Percentiles rank a stretch among this genome's conserved stretches.
phyloP scores from a whole-genome alignment of 2,329 filamentous ascomycete species.

The Colletotrichum truncatum region DNA sequence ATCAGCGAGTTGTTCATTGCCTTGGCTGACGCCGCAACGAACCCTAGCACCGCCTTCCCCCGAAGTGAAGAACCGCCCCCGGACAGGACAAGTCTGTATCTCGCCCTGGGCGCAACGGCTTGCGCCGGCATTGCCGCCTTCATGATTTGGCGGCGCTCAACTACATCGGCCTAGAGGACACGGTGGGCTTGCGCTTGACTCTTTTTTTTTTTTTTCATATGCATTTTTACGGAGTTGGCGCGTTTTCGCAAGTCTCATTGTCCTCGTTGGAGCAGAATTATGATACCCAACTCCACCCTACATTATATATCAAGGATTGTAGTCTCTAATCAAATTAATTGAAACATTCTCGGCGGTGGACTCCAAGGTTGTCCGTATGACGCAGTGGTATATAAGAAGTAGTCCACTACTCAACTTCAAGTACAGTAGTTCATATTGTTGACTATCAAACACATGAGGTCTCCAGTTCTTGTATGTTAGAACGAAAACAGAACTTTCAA shows the following conservation, averaged over 20 bases:
- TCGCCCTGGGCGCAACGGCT: conserved; percentile 79
- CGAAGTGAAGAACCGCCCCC: conserved; percentile 87
- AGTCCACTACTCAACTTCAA: too few species aligned
- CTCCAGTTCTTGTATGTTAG: too few species aligned
- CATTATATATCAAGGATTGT: conserved; percentile 10
- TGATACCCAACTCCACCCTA: conserved; percentile 32
- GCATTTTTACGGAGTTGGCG: conserved; percentile 25
- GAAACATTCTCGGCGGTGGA: not conserved
- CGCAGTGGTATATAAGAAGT: too few species aligned
- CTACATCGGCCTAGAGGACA: conserved; percentile 50
- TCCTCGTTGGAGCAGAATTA: conserved; percentile 15
- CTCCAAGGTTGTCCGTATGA: too few species aligned
- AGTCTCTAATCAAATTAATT: conserved; percentile 24
- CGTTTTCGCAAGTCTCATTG: conserved; percentile 4
- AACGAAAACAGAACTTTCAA: too few species aligned
- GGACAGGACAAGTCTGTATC: conserved; percentile 85
- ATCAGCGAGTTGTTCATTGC: conserved; percentile 94
- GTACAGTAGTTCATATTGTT: too few species aligned
- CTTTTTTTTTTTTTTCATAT: not conserved
- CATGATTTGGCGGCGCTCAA: conserved; percentile 71
- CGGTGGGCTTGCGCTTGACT: not conserved
- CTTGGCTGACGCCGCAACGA: conserved; percentile 90
- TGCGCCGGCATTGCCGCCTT: conserved; percentile 71
- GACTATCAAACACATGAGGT: too few species aligned
- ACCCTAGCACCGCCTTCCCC: conserved; percentile 87